Base-by-base conservation (phyloP, 106 monocot genomes). In the Xerophyta viscosa region DNA sequence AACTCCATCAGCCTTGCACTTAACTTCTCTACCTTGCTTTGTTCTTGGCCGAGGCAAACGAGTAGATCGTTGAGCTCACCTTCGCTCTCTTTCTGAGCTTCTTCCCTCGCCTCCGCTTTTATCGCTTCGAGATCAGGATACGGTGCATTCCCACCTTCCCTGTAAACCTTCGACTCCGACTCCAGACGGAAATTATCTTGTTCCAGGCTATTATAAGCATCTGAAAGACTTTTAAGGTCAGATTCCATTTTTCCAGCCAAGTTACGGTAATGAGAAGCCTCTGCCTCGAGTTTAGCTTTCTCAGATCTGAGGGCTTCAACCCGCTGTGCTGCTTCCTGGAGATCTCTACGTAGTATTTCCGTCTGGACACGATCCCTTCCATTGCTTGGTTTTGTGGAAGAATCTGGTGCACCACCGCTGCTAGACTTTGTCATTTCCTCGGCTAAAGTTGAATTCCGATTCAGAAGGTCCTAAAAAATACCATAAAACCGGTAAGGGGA, bases 11-110 rank as follows among this genome's bases (percentile, higher is more conserved):
- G 59, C 58, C 83, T 86, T 24, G 79, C n/a, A 44, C 76, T 83
- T 70, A 98, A 63, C 64, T 70, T 98, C 79, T 90, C 90, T 23
- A 98, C 90, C 69, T 86, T 98, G 64, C 76, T 98, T 63, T 98
- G 98, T 57, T 98, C 98, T 61, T 98, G 90, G 13, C 98, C 98
- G 27, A 98, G 66, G 46, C 98, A 98, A 63, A 98, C 98, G 2
- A 98, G 73, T 30, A 98, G 64, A 58, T 98, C 98, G 52, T 72
- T 98, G 31, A 98, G 68, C 46, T 98, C 98, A 2, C 77, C 73
- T 33, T 98, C 98, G 8, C 63, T 77, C 48, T 98, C 98, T 63
- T 86, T 86, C 69, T 86, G 71, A 1, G 98, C 98, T 62, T 74
- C 98, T 41, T 90, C 90, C 52, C 76, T 90, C 18, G 96, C 89